Conservation (phyloP, 805 yeast genomes). For the Candida broadrunensis region DNA sequence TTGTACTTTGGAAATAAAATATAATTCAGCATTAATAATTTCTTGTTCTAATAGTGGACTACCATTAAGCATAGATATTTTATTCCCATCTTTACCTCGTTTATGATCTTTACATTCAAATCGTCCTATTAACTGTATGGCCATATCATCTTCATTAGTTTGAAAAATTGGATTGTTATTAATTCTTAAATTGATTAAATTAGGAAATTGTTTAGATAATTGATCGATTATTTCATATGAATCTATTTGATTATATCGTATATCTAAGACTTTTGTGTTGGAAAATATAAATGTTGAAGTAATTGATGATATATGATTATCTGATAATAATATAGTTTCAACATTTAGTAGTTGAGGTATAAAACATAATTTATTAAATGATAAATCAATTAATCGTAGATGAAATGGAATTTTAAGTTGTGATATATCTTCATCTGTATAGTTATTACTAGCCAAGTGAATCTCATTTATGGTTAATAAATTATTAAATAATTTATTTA, state of each 20-base stretch:
- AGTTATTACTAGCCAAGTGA: conserved; percentile 32
- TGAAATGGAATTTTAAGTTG: conserved; percentile 5
- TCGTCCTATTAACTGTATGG: conserved; percentile 46
- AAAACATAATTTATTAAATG: conserved; percentile 38
- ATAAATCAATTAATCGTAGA: conserved; percentile 22
- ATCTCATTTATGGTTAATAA: conserved; percentile 39
- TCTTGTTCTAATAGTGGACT: conserved; percentile 43
- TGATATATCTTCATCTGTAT: conserved; percentile 15
- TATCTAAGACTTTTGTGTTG: conserved; percentile 32
- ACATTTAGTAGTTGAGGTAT: conserved; percentile 22
- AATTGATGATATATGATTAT: conserved; percentile 27
- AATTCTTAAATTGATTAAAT: conserved; percentile 45
- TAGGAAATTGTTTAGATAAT: conserved; percentile 28
- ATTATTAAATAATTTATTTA: conserved; percentile 16
- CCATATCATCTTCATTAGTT: conserved; percentile 15
- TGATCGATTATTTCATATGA: conserved; percentile 49
- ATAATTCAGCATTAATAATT: conserved; percentile 65
- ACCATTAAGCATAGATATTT: conserved; percentile 55
- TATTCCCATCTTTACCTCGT: conserved; percentile 11
- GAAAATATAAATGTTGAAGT: neutral
- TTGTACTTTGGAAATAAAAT: conserved; percentile 53
- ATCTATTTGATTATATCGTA: conserved; percentile 48
- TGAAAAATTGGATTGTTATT: conserved; percentile 51
- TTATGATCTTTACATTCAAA: conserved; percentile 17
- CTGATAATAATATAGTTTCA: conserved; percentile 28